A percentile compares a stretch with the other conserved stretches of the same genome.
phyloP scores from a whole-genome alignment of 345 rosid genomes.

The Acer campestre region DNA sequence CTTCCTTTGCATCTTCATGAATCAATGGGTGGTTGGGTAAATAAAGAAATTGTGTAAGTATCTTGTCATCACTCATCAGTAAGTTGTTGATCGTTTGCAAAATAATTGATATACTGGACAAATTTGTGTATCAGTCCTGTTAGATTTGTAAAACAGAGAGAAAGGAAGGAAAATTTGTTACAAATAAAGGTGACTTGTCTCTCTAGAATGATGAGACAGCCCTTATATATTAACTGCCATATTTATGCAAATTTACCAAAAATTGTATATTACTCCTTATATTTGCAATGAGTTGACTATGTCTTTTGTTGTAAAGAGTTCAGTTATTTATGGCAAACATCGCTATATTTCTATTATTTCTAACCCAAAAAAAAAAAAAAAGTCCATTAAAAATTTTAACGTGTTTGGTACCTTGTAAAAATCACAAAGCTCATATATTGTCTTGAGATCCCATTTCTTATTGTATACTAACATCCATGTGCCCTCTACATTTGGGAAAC shows the following conservation, averaged over 20 bases:
- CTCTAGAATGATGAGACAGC: not conserved
- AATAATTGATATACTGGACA: not conserved
- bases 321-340: not conserved
- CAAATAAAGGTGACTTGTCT: not conserved
- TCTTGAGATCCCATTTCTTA: slow-evolving; percentile 1
- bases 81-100: not conserved
- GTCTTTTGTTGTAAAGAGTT: not conserved
- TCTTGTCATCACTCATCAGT: not conserved
- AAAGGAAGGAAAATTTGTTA: not conserved
- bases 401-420: not conserved
- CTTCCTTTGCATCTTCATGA: slow-evolving; percentile 85
- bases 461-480: slow-evolving; percentile 6
- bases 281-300: not conserved
- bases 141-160: not conserved
- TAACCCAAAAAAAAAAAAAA: not conserved
- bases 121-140: not conserved
- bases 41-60: slow-evolving; percentile 75
- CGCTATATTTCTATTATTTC: not conserved
- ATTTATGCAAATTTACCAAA: not conserved
- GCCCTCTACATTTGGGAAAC: slow-evolving; percentile 26
- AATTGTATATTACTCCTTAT: not conserved
- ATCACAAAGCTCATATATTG: not conserved
- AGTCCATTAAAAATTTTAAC: not conserved
- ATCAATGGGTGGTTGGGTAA: slow-evolving; percentile 77
- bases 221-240: not conserved